Evolutionary conservation across 805 yeast genomes (phyloP).

Genomic region (Zygosaccharomyces bailii): DNA sequence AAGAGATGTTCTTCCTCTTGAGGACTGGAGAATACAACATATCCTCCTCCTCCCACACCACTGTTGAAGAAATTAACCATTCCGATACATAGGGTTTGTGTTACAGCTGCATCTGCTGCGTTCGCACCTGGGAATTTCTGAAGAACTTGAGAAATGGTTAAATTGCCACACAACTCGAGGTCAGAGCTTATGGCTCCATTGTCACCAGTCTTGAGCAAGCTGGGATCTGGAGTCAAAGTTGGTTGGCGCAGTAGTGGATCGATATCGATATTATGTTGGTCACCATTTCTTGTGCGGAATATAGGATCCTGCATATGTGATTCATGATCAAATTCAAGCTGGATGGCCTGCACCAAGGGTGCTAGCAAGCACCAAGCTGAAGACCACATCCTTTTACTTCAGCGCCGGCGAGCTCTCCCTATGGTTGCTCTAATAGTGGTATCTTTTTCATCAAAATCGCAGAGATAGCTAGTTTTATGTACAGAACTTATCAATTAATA

Average conservation of each 20-base stretch:
- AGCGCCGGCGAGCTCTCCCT: no score
- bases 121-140: conserved; percentile 47
- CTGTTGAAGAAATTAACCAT: conserved; percentile 75
- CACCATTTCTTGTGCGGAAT: conserved; percentile 49
- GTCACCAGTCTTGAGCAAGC: conserved; percentile 23
- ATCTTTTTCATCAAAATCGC: no score
- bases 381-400: neutral
- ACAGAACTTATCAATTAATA: neutral
- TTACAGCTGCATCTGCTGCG: conserved; percentile 92
- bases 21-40: conserved; percentile 43
- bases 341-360: neutral
- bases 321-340: neutral
- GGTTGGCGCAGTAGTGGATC: conserved; percentile 38
- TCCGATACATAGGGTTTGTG: conserved; percentile 86
- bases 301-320: conserved; percentile 44
- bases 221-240: conserved; percentile 35
- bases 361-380: neutral
- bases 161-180: conserved; percentile 34
- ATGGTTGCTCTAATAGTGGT: neutral
- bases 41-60: conserved; percentile 94
- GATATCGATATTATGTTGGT: conserved; percentile 39
- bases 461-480: neutral
- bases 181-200: conserved; percentile 39
- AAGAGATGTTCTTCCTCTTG: conserved; percentile 49
- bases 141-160: conserved; percentile 30